These are phyloP conservation scores for Penicillium verhagenii DNA, from an alignment of 495 filamentous ascomycete genomes.

Conservation along the genomic window DNA sequence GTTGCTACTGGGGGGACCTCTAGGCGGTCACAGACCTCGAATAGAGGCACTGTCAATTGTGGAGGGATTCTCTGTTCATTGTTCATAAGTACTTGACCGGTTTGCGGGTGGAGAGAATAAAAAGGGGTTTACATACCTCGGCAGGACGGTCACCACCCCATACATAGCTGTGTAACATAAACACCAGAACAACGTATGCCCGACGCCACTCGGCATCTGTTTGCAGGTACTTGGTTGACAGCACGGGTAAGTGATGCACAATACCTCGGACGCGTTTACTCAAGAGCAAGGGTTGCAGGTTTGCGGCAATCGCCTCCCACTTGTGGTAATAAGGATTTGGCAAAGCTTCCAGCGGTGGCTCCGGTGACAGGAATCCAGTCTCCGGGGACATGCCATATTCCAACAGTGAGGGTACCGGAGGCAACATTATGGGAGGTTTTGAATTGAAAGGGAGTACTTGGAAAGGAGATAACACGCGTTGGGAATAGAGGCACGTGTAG, in stretches of 20 bases:
- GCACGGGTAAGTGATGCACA: conserved; percentile 74
- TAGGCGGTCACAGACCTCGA: conserved; percentile 73
- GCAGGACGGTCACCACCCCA: conserved; percentile 86
- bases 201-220: conserved; percentile 87
- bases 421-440: conserved; percentile 67
- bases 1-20: conserved; percentile 93
- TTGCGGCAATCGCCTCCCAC: conserved; percentile 82
- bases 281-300: conserved; percentile 83
- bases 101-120: not conserved
- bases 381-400: conserved; percentile 87
- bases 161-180: conserved; percentile 90
- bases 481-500: not conserved
- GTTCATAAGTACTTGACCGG: not conserved
- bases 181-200: conserved; percentile 82
- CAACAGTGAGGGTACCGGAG: conserved; percentile 70
- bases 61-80: conserved; percentile 75
- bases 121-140: conserved; percentile 51
- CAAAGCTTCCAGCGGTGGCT: conserved; percentile 74
- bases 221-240: conserved; percentile 76
- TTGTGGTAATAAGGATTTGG: conserved; percentile 88
- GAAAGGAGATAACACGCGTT: not conserved
- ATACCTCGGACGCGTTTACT: conserved; percentile 75
- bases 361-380: conserved; percentile 84
- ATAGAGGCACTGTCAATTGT: conserved; percentile 77
- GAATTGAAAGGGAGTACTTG: not conserved